phyloP scores from a whole-genome alignment of 768 basidiomycete genomes.

The Phlebiopsis gigantea region DNA sequence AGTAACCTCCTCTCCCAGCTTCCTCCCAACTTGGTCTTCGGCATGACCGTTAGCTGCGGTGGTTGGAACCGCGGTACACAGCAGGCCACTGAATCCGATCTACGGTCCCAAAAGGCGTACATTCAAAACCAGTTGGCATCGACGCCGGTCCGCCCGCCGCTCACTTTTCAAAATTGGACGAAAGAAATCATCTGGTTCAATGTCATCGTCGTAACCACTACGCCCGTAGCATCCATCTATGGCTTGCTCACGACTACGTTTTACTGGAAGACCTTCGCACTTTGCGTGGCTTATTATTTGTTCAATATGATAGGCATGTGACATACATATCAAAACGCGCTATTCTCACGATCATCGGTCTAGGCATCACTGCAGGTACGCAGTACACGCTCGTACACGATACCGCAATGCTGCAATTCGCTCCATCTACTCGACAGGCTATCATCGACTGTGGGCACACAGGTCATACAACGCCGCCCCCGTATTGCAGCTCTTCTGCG shows the following conservation, averaged over 20 bases:
- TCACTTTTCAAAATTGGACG: not conserved
- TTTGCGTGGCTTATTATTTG: conserved; percentile 62
- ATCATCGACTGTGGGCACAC: conserved; percentile 97
- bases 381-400: not conserved
- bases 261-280: conserved; percentile 69
- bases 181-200: conserved; percentile 15
- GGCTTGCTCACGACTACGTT: conserved; percentile 64
- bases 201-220: conserved; percentile 63
- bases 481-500: conserved; percentile 80
- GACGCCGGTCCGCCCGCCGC: conserved; percentile 3
- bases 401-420: not conserved
- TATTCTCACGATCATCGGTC: not conserved
- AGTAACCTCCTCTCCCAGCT: too few relatives aligned
- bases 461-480: conserved; percentile 88
- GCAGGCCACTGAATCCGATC: not conserved
- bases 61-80: not conserved
- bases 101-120: conserved; percentile 7
- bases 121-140: conserved; percentile 6
- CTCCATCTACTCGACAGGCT: conserved; percentile 54
- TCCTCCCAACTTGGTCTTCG: not conserved
- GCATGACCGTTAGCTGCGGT: conserved; percentile 5
- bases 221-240: conserved; percentile 67
- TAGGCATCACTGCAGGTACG: conserved; percentile 11
- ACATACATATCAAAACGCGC: not conserved
- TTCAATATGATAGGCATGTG: conserved; percentile 75